These are phyloP conservation scores for Camellia japonica DNA, from an alignment of 148 eudicot species.

Conservation along the genomic window DNA sequence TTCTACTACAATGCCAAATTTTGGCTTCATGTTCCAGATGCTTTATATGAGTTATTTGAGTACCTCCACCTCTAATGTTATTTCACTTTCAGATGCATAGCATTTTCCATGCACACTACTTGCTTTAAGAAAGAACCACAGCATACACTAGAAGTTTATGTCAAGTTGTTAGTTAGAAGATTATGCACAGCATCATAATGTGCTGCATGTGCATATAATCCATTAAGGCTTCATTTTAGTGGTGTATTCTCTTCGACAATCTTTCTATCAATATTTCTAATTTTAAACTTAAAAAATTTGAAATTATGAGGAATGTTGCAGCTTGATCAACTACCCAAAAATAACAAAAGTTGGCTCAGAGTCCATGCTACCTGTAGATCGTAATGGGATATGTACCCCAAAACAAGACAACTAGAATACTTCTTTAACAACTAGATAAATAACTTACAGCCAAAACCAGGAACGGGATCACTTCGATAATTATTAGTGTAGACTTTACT, in stretches of 20 bases:
- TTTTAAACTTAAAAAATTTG: not conserved
- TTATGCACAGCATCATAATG: not conserved
- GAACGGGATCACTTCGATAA: slow-evolving; percentile 99
- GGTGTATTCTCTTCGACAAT: not conserved
- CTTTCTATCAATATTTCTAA: not conserved
- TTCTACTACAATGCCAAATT: not conserved
- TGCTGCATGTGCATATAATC: not conserved
- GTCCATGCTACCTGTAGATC: not conserved
- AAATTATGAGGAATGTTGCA: not conserved
- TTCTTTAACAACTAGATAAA: not conserved
- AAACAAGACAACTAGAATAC: not conserved
- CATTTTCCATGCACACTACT: not conserved
- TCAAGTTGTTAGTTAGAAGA: not conserved
- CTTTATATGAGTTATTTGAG: not conserved
- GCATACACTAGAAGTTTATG: not conserved
- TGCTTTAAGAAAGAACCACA: not conserved
- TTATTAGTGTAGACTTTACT: slow-evolving; percentile 95
- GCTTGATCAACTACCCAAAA: not conserved
- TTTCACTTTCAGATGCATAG: not conserved
- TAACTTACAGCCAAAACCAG: slow-evolving; percentile 95
- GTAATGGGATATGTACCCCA: not conserved
- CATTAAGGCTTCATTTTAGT: not conserved
- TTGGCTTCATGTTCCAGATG: not conserved
- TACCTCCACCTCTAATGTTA: not conserved
- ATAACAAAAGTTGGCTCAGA: not conserved